A percentile compares a stretch with the other conserved stretches of the same genome.
These are phyloP conservation scores for Lachnellula hyalina DNA, from an alignment of 2,329 filamentous ascomycete genomes.

Conservation along the genomic window DNA sequence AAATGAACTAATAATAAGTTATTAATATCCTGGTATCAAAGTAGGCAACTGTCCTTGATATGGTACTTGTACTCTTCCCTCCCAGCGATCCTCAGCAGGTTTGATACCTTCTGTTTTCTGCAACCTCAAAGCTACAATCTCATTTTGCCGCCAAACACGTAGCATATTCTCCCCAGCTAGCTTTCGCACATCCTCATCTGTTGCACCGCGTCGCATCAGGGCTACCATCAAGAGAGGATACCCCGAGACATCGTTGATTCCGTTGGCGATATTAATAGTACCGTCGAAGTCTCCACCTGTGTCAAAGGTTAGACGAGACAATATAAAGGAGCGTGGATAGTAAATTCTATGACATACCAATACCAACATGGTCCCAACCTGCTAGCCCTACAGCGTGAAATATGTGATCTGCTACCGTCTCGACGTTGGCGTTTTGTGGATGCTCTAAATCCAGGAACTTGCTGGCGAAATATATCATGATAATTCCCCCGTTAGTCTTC, in stretches of 20 bases:
- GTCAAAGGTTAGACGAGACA: too few species aligned
- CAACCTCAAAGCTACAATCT: neutral
- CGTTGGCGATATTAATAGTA: conserved; percentile 31
- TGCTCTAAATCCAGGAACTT: conserved; percentile 34
- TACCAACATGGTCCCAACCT: conserved; percentile 61
- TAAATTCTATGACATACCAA: conserved; percentile 37
- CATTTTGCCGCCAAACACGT: conserved; percentile 37
- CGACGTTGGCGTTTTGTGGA: conserved; percentile 48
- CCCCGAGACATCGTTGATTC: conserved; percentile 56
- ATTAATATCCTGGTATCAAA: too few species aligned
- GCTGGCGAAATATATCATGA: conserved; percentile 42
- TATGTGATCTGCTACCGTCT: conserved; percentile 58
- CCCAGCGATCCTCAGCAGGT: too few species aligned
- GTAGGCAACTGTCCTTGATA: too few species aligned
- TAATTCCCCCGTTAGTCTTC: conserved; percentile 49
- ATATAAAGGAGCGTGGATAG: neutral
- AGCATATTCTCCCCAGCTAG: conserved; percentile 56
- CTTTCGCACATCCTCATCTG: conserved; percentile 50
- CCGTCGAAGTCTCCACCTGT: conserved; percentile 52
- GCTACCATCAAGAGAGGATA: conserved; percentile 56
- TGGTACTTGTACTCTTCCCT: too few species aligned
- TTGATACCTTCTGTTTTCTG: too few species aligned
- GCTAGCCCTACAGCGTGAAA: conserved; percentile 55
- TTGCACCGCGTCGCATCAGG: conserved; percentile 51
- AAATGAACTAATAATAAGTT: too few species aligned